These are phyloP conservation scores for Phlegmacium glaucopus DNA, from an alignment of 768 basidiomycete species.

Conservation along the genomic window DNA sequence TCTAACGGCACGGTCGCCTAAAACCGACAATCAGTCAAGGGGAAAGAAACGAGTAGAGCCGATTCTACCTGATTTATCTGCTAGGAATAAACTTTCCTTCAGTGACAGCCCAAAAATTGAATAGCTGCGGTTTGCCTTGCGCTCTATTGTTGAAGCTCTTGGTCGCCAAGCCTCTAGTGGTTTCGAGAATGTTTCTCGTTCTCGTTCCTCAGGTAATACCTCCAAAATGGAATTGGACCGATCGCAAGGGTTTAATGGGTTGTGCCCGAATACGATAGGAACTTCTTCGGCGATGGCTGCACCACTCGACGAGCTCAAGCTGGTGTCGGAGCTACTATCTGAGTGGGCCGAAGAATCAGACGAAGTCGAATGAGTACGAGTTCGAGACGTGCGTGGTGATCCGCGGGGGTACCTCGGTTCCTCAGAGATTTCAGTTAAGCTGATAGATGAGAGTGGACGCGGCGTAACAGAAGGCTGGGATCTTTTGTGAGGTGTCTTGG, in stretches of 20 bases:
- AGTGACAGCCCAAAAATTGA: conserved; percentile 20
- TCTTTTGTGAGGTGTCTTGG: conserved; percentile 13
- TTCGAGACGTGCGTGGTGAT: conserved; percentile 22
- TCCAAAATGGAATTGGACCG: conserved; percentile 35
- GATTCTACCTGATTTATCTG: conserved; percentile 4
- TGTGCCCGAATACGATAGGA: conserved; percentile 40
- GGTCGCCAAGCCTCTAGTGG: conserved; percentile 13
- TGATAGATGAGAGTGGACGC: conserved; percentile 8
- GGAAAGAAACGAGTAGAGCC: background rate
- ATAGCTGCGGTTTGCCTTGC: conserved; percentile 25
- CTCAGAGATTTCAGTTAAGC: conserved; percentile 15
- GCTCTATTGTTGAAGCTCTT: conserved; percentile 14
- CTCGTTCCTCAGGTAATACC: conserved; percentile 49
- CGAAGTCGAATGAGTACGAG: conserved; percentile 38
- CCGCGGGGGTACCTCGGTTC: conserved; percentile 7
- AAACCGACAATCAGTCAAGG: background rate
- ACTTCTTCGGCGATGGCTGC: conserved; percentile 37
- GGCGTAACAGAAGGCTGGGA: conserved; percentile 3
- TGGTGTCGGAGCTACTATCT: conserved; percentile 32
- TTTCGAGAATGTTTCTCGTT: conserved; percentile 33
- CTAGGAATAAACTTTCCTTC: background rate
- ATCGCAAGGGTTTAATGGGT: conserved; percentile 32
- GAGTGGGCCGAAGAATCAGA: conserved; percentile 42
- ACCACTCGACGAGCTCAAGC: conserved; percentile 20
- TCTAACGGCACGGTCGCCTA: conserved; percentile 26